Conservation (phyloP, 2,329 filamentous ascomycete genomes). For the Alternaria brassicae region DNA sequence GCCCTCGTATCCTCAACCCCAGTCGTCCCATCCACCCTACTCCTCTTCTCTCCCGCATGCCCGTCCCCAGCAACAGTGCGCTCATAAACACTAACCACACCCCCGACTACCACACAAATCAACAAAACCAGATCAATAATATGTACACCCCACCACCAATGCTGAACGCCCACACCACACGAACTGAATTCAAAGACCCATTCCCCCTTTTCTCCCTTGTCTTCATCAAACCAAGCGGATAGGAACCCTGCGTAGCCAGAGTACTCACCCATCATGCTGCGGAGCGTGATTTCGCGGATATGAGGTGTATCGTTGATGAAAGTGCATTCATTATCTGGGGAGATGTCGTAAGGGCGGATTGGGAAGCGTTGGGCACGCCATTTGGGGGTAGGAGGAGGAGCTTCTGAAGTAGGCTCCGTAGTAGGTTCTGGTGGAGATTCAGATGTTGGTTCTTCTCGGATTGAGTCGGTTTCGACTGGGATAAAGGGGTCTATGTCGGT, state of each 20-base stretch:
- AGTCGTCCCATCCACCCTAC: not conserved
- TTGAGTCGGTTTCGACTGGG: not conserved
- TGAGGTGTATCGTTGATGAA: conserved; percentile 55
- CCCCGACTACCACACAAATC: conserved; percentile 1
- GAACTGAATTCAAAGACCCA: conserved; percentile 84
- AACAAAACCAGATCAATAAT: conserved; percentile 31
- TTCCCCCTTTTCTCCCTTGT: conserved; percentile 72
- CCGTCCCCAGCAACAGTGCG: not conserved
- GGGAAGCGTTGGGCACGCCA: conserved; percentile 39
- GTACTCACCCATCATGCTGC: conserved; percentile 98
- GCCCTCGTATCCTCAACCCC: not conserved
- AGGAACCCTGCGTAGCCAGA: conserved; percentile 90
- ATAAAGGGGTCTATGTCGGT: not conserved
- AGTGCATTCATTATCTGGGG: conserved; percentile 44
- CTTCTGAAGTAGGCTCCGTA: not conserved
- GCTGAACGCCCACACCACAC: conserved; percentile 83
- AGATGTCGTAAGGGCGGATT: conserved; percentile 26
- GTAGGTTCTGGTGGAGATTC: conserved; percentile 4
- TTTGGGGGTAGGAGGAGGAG: conserved; percentile 8
- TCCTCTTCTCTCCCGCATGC: not conserved
- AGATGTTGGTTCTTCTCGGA: not conserved
- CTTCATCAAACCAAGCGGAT: conserved; percentile 85
- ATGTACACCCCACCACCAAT: conserved; percentile 94
- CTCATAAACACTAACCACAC: not conserved
- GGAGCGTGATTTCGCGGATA: conserved; percentile 87